These are phyloP conservation scores for Botrytis aclada DNA, from an alignment of 2,329 filamentous ascomycete species.

Conservation along the genomic window DNA sequence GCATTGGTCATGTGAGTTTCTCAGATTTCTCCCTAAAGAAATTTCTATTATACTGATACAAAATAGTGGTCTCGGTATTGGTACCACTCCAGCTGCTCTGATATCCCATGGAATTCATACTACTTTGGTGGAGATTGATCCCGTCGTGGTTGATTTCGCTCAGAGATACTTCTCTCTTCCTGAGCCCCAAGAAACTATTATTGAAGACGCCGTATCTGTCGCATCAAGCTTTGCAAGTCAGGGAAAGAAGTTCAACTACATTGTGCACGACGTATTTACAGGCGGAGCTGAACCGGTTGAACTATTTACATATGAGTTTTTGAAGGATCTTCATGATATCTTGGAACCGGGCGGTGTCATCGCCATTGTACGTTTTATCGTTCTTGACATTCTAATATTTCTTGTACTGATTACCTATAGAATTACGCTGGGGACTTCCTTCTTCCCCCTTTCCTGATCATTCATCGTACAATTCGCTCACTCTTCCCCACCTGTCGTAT, in stretches of 20 bases:
- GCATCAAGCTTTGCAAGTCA: slow-evolving; percentile 46
- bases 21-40: background rate
- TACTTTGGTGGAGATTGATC: slow-evolving; percentile 93
- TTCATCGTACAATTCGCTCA: slow-evolving; percentile 76
- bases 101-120: slow-evolving; percentile 87
- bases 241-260: slow-evolving; percentile 71
- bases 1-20: slow-evolving; percentile 77
- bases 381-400: background rate
- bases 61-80: slow-evolving; percentile 79
- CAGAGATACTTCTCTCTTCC: slow-evolving; percentile 78
- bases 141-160: slow-evolving; percentile 81
- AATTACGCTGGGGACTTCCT: slow-evolving; percentile 92
- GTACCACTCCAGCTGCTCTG: slow-evolving; percentile 83
- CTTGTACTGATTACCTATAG: slow-evolving; percentile 43
- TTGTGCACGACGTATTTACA: slow-evolving; percentile 97
- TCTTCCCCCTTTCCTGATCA: slow-evolving; percentile 70
- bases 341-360: slow-evolving; percentile 77
- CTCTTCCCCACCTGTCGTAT: slow-evolving; percentile 89
- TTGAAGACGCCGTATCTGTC: slow-evolving; percentile 79
- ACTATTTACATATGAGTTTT: slow-evolving; percentile 84
- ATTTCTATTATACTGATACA: slow-evolving; percentile 12
- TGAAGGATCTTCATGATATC: slow-evolving; percentile 66
- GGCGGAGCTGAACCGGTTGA: slow-evolving; percentile 87
- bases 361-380: slow-evolving; percentile 65
- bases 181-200: slow-evolving; percentile 71